Evolutionary conservation across 2,329 filamentous ascomycete species (phyloP).

Genomic region (Aspergillus amoenus): DNA sequence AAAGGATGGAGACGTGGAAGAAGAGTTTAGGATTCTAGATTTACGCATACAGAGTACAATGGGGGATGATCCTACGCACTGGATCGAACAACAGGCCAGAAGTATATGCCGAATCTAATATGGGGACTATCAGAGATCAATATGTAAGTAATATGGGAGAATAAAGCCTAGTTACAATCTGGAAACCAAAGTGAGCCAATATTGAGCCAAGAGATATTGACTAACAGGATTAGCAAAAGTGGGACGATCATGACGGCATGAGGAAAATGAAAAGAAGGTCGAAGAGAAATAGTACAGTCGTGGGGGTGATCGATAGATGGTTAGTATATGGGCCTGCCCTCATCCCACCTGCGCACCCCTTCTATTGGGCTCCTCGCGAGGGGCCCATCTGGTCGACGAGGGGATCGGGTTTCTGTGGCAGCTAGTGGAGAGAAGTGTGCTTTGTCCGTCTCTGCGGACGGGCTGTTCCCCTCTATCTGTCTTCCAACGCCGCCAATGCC

Average conservation of each 20-base stretch:
- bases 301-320: not conserved
- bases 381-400: conserved; percentile 15
- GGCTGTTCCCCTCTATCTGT: conserved; percentile 26
- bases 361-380: conserved; percentile 26
- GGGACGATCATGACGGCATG: not conserved
- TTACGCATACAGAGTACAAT: too few species aligned
- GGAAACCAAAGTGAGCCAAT: not conserved
- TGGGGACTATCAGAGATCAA: not conserved
- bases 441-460: conserved; percentile 27
- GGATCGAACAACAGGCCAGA: too few species aligned
- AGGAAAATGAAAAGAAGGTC: too few species aligned
- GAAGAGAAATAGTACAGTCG: not conserved
- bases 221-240: not conserved
- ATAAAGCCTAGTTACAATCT: not conserved
- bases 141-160: not conserved
- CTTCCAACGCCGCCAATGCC: conserved; percentile 53
- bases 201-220: not conserved
- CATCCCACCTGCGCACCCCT: conserved; percentile 38
- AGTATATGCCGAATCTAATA: too few species aligned
- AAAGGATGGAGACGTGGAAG: not conserved
- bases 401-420: conserved; percentile 18
- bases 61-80: too few species aligned
- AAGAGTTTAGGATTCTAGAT: too few species aligned
- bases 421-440: conserved; percentile 29
- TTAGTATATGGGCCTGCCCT: conserved; percentile 45